Base-by-base conservation (phyloP, 2,329 filamentous ascomycete genomes). In the Hypoxylon sp. region DNA sequence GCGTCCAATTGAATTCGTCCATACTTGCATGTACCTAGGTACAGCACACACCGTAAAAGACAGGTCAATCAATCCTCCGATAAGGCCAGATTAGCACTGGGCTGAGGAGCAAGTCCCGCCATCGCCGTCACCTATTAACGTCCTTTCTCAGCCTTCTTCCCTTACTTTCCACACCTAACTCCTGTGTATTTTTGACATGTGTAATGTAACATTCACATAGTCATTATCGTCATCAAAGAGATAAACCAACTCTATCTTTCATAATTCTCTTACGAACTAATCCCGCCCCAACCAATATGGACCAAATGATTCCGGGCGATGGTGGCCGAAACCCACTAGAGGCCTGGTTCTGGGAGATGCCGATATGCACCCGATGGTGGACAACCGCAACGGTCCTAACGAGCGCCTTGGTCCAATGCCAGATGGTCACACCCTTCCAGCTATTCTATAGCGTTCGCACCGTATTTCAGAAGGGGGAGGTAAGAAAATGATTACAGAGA, bases 301-400 rank as follows among this genome's bases (percentile, higher is more conserved):
- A 89, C 72, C 86, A 87, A 75, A 84, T 88, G 75, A 85, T 89
- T 78, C 81, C 67, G 39, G 81, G 82, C 66, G 87, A 88, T 64
- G 87, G 86, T 73, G 88, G 86, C 65, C 84, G 86, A 59, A 84
- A 97, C 76, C 96, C 95, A 46, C 87, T 99, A 6, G 96, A 98
- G 81, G 92, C 95, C 74, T 99, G 96, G 96, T 98, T 98, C 81
- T 98, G 93, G 87, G 96, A 99, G 80, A 98, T 98, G 92, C 96
- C 96, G 2, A 89, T 96, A 27, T 97, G 94, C 81, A 99, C 96
- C 39, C 87, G 96, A 68, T 97, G 93, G 91, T 99, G 96, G 96
- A 98, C 96, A 21, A 94, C 93, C 24, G 94, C 94, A 3, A 97
- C 94, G 0, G 90, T 98, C 46, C 84, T 93, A 64, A 96, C 92